phyloP scores from a whole-genome alignment of 345 rosid species.

The Salix exigua region DNA sequence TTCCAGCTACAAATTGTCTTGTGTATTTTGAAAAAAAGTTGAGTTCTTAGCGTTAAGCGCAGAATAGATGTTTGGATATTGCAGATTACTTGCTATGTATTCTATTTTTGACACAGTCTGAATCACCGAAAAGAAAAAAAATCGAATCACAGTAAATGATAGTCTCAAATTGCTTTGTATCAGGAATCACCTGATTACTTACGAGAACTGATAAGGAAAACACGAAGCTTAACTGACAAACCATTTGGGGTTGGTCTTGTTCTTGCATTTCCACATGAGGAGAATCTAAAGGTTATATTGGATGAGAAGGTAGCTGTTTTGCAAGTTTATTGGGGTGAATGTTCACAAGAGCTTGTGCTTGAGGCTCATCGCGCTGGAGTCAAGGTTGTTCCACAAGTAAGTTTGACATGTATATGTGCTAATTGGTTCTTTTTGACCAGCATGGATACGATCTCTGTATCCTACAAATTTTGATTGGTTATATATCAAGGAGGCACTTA shows the following conservation, averaged over 20 bases:
- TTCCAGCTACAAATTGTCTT: neutral
- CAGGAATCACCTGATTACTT: constrained; percentile 73
- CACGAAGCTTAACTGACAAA: constrained; percentile 59
- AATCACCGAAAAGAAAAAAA: neutral
- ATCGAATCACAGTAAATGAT: neutral
- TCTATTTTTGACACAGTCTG: neutral
- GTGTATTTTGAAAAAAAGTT: neutral
- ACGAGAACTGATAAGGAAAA: constrained; percentile 60
- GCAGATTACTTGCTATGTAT: neutral
- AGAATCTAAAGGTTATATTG: constrained; percentile 58
- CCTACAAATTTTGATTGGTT: neutral
- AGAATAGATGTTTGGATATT: neutral
- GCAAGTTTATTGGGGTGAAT: constrained; percentile 83
- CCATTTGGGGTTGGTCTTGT: constrained; percentile 77
- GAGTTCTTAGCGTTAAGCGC: neutral
- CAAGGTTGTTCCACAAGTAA: constrained; percentile 81
- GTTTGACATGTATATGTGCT: neutral
- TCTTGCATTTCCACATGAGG: constrained; percentile 73
- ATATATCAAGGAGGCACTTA: too few species aligned
- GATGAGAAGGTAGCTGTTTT: constrained; percentile 73
- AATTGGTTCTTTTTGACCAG: neutral
- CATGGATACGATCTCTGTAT: neutral
- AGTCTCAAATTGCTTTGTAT: neutral
- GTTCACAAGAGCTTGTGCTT: constrained; percentile 56
- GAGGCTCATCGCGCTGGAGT: constrained; percentile 61